Evolutionary conservation across 2,329 filamentous ascomycete genomes (phyloP).

Genomic region (Colletotrichum sp.): DNA sequence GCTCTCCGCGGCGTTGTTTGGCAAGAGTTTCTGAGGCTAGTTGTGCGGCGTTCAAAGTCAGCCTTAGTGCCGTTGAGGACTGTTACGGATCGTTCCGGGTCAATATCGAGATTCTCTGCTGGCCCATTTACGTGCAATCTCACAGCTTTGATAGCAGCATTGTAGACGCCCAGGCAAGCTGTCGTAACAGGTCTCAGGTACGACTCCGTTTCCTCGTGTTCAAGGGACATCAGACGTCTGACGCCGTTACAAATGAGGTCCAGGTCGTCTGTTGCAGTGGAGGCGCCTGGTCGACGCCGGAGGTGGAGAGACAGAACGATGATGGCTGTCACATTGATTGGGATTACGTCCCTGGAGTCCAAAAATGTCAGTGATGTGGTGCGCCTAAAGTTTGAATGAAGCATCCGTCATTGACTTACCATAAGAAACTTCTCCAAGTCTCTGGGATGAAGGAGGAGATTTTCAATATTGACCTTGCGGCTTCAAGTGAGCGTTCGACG

Average conservation of each 20-base stretch:
- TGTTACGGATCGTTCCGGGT: too few species aligned
- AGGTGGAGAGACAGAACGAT: neutral
- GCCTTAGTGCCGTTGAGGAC: fast-evolving
- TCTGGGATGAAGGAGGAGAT: neutral
- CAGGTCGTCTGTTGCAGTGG: neutral
- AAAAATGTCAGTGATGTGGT: neutral
- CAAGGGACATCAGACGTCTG: neutral
- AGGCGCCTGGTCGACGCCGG: neutral
- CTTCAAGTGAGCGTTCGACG: neutral
- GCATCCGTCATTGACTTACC: neutral
- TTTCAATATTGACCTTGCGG: neutral
- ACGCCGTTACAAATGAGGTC: neutral
- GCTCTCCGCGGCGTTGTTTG: neutral
- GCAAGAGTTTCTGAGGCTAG: neutral
- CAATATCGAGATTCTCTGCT: neutral
- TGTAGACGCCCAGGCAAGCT: neutral
- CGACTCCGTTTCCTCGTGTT: neutral
- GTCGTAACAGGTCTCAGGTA: neutral
- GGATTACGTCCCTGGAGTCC: neutral
- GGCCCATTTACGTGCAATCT: fast-evolving
- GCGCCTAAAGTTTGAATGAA: fast-evolving
- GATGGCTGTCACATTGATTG: neutral
- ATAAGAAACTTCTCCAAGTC: neutral
- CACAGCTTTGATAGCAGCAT: neutral
- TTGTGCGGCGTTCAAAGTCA: fast-evolving